Conservation (phyloP, 768 basidiomycete genomes). For the Kwoniella sp. region DNA sequence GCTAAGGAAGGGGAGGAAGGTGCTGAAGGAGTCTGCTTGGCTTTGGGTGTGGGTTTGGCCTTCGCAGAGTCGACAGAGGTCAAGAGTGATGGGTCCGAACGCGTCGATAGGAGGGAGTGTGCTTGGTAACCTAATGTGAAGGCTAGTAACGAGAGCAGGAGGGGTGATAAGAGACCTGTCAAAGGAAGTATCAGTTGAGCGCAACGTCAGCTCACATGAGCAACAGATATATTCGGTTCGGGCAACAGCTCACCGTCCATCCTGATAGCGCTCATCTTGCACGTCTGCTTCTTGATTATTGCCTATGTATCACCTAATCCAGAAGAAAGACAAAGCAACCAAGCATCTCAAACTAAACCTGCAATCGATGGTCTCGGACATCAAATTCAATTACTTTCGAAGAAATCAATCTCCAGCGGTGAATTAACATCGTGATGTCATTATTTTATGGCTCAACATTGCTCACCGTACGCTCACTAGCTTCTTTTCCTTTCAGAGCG, state of each 20-base stretch:
- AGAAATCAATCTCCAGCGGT: too few species aligned
- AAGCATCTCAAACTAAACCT: too few species aligned
- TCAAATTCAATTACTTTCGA: too few species aligned
- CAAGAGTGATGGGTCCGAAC: slow-evolving; percentile 12
- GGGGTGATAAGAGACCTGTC: slow-evolving; percentile 33
- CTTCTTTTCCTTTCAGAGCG: too few species aligned
- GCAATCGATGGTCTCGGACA: too few species aligned
- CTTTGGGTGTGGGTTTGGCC: slow-evolving; percentile 10
- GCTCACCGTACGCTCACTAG: not conserved
- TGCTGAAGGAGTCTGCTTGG: slow-evolving; percentile 1
- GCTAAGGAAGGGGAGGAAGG: slow-evolving; percentile 1
- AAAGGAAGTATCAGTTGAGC: slow-evolving; percentile 5
- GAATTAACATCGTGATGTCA: slow-evolving; percentile 16
- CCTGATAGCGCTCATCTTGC: slow-evolving; percentile 21
- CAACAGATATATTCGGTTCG: slow-evolving; percentile 1
- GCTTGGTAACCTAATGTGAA: slow-evolving; percentile 45
- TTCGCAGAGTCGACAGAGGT: slow-evolving; percentile 10
- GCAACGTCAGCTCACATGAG: too few species aligned
- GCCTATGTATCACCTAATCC: not conserved
- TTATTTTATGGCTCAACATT: slow-evolving; percentile 1
- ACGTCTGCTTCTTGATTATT: not conserved
- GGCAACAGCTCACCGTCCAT: slow-evolving; percentile 28
- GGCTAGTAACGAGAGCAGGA: slow-evolving; percentile 37
- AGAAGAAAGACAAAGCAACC: too few species aligned
- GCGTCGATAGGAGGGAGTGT: slow-evolving; percentile 26